Conservation (phyloP, 768 basidiomycete genomes). For the Trametes gibbosa region DNA sequence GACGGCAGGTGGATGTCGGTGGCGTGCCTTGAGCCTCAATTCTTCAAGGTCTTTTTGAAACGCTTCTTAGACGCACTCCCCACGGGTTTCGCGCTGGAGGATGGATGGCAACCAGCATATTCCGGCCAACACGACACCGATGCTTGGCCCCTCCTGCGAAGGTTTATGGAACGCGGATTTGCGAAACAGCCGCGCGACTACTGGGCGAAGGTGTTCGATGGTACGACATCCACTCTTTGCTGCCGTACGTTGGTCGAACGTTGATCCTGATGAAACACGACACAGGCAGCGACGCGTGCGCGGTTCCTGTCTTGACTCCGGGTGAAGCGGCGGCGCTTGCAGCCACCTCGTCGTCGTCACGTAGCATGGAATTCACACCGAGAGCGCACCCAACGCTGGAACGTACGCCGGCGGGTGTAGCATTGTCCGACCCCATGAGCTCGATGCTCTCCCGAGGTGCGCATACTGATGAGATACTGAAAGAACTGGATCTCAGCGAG, state of each 20-base stretch:
- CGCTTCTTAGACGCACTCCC: conserved; percentile 52
- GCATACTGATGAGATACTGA: conserved; percentile 21
- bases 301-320: conserved; percentile 63
- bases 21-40: conserved; percentile 71
- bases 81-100: conserved; percentile 37
- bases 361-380: background rate
- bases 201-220: conserved; percentile 68
- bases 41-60: conserved; percentile 61
- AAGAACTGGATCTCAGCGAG: conserved; percentile 15
- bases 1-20: conserved; percentile 77
- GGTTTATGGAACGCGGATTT: conserved; percentile 67
- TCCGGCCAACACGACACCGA: conserved; percentile 43
- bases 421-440: background rate
- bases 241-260: background rate
- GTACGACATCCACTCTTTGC: conserved; percentile 33
- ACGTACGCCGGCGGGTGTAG: conserved; percentile 21
- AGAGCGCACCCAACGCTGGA: conserved; percentile 24
- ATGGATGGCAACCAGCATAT: conserved; percentile 55
- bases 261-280: background rate
- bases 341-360: conserved; percentile 7
- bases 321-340: conserved; percentile 53
- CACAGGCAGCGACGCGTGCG: conserved; percentile 70
- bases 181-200: conserved; percentile 55
- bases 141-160: conserved; percentile 55
- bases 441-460: conserved; percentile 3